Evolutionary conservation across 257 asterid species (phyloP), one percentile per base, ranked within the genome.

Genomic region (Buddleja alternifolia): DNA sequence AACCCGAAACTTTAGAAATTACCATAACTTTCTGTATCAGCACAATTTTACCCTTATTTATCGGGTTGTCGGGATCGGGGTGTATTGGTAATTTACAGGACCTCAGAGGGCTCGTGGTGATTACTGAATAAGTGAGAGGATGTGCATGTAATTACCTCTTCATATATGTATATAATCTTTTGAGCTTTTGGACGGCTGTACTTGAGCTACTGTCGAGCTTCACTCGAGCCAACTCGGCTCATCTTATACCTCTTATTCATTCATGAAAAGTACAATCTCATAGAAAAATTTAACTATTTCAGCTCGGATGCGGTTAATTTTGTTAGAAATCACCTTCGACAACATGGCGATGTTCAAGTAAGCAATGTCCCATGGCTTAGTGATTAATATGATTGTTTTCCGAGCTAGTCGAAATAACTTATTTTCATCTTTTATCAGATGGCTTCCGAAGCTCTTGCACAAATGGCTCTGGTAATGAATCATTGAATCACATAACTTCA

Each of bases 311-410:
- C 82, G 20, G 78, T 89, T 50, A 79, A 62, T 60, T 86, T 89
- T 70, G 74, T 92, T 63, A 87, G 99, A 76, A 83, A 76, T 75
- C 96, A 91, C 71, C 95, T 94, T 53, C 80, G 88, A 37, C 74
- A 86, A 54, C 95, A 94, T 59, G 96, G 97, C 15, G 84, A 93
- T 84, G 89, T 88, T 77, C 96, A 89, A 89, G 97, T 88, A 68
- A 62, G 65, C 37, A 54, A 67, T 32, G 39, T 19, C 11, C 11
- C 52, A 16, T 25, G 19, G 52, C 71, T 37, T 20, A 36, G 48
- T 48, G 25, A 25, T 1, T 40, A 8, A 39, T 24, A 20, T 51
- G 34, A 29, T 42, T 4, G n/a, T 39, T 45, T 60, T 21, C 32
- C 5, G 16, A 41, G 23, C 24, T 41, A 68, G 44, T 34, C 57